A percentile compares a stretch with the other conserved stretches of the same genome.
phyloP scores from a whole-genome alignment of 495 filamentous ascomycete species.

The Hapsidospora chrysogenum region DNA sequence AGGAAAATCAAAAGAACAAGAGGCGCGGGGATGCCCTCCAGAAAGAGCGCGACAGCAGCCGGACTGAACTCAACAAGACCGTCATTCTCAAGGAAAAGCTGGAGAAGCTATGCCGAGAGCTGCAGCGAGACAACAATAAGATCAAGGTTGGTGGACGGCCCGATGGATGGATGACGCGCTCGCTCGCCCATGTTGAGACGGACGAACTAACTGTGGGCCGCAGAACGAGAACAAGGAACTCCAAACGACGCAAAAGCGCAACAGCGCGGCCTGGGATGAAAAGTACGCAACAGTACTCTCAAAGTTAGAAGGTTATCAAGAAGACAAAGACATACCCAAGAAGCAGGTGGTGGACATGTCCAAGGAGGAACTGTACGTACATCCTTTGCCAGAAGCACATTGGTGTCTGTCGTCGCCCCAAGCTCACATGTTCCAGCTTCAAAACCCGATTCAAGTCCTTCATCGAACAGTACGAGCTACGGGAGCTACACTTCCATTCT shows the following conservation, averaged over 20 bases:
- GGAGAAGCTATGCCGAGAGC: slow-evolving; percentile 82
- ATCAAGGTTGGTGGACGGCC: too few relatives aligned
- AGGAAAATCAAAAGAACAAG: slow-evolving; percentile 87
- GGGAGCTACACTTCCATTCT: slow-evolving; percentile 80
- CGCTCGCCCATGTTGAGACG: background rate
- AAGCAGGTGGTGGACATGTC: slow-evolving; percentile 63
- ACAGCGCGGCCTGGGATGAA: slow-evolving; percentile 69
- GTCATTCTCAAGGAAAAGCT: slow-evolving; percentile 80
- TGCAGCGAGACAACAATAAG: slow-evolving; percentile 92
- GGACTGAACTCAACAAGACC: slow-evolving; percentile 75
- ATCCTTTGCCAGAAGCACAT: too few relatives aligned
- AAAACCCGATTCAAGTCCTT: slow-evolving; percentile 82
- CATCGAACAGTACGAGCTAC: slow-evolving; percentile 86
- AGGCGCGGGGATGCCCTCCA: slow-evolving; percentile 88
- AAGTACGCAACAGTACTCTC: slow-evolving; percentile 57
- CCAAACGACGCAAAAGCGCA: slow-evolving; percentile 65
- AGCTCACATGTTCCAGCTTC: slow-evolving; percentile 52
- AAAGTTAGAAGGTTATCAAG: slow-evolving; percentile 65
- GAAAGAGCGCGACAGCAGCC: slow-evolving; percentile 84
- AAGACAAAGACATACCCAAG: slow-evolving; percentile 60
- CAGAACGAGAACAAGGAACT: slow-evolving; percentile 86
- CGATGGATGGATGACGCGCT: background rate
- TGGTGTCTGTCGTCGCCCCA: too few relatives aligned
- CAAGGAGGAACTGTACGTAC: slow-evolving; percentile 72
- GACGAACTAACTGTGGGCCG: slow-evolving; percentile 6